A percentile compares a stretch with the other conserved stretches of the same genome.
phyloP scores from a whole-genome alignment of 2,329 filamentous ascomycete species.

The Colletotrichum sublineola region DNA sequence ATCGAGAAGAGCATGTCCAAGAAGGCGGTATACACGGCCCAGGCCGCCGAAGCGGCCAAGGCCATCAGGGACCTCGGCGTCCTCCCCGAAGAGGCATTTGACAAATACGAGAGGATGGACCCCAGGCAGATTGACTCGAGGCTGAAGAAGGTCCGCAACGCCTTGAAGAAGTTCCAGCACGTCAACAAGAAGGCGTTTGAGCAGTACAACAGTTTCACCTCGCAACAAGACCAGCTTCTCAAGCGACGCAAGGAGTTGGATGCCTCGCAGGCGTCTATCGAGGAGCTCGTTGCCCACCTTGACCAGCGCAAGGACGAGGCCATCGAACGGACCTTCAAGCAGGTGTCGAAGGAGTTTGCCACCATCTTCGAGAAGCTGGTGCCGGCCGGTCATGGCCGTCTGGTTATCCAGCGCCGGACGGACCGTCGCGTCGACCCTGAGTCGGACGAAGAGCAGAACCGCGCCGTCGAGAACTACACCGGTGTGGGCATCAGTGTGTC shows the following conservation, averaged over 20 bases:
- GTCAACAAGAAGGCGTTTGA: constrained; percentile 99
- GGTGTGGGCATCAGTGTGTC: constrained; percentile 97
- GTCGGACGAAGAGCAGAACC: constrained; percentile 76
- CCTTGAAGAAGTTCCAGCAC: constrained; percentile 95
- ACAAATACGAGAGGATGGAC: constrained; percentile 88
- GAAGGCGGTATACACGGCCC: constrained; percentile 82
- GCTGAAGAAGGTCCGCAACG: constrained; percentile 91
- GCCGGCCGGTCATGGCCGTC: constrained; percentile 88
- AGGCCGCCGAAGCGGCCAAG: constrained; percentile 84
- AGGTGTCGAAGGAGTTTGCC: constrained; percentile 93
- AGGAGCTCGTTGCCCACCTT: constrained; percentile 90
- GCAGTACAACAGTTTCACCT: constrained; percentile 97
- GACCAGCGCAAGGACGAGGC: constrained; percentile 98
- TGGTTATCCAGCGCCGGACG: constrained; percentile 92
- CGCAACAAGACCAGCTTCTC: constrained; percentile 87
- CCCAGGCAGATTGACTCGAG: constrained; percentile 76
- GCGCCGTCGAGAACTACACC: constrained; percentile 91
- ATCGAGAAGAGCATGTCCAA: constrained; percentile 94
- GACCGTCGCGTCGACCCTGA: constrained; percentile 73
- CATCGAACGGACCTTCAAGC: constrained; percentile 98
- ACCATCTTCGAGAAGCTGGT: constrained; percentile 96
- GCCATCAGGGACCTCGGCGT: constrained; percentile 95
- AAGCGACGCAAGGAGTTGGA: constrained; percentile 90
- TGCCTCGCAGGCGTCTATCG: constrained; percentile 86
- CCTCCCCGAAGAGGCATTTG: constrained; percentile 92